phyloP scores from a whole-genome alignment of 73 alveolate genomes.

The Paramecium sonneborni region DNA sequence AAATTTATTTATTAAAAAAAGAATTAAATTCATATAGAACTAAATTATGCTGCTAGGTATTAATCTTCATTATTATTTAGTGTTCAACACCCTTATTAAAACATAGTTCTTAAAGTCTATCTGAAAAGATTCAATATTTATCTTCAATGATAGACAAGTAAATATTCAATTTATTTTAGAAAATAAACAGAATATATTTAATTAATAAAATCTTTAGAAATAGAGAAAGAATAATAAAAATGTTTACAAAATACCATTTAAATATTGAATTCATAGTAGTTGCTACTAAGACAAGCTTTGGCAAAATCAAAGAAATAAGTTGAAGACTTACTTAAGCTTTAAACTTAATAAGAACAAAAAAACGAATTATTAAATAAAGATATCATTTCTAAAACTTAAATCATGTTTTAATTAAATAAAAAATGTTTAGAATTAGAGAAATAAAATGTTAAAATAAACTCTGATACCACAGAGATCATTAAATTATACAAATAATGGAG shows the following conservation, averaged over 20 bases:
- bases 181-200: neutral
- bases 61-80: neutral
- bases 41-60: neutral
- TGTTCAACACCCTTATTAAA: neutral
- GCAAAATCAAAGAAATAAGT: neutral
- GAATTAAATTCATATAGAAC: neutral
- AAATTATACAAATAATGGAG: neutral
- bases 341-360: neutral
- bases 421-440: neutral
- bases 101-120: neutral
- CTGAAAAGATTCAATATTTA: neutral
- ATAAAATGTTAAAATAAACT: neutral
- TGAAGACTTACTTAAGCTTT: neutral
- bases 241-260: neutral
- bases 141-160: neutral
- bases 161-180: neutral
- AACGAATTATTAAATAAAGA: neutral
- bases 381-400: neutral
- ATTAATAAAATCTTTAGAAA: neutral
- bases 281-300: neutral
- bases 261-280: neutral
- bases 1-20: neutral
- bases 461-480: neutral
- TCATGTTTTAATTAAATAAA: neutral
- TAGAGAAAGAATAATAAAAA: neutral